These are phyloP conservation scores for Aegilops umbellulata DNA, from an alignment of 176 grass and related monocot genomes.

Conservation along the genomic window DNA sequence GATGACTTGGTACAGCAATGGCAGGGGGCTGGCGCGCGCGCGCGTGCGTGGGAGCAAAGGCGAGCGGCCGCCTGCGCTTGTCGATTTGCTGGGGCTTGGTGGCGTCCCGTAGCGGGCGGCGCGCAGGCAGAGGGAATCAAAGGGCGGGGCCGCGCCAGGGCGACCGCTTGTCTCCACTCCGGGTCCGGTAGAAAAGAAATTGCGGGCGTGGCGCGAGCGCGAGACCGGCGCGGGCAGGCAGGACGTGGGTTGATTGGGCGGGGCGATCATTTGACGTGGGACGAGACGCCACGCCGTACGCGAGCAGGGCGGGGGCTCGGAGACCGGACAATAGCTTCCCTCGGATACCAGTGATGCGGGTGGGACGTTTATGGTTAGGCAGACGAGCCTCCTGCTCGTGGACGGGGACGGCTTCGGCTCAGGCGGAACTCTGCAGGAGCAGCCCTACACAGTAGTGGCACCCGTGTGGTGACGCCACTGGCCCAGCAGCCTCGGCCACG, in stretches of 20 bases:
- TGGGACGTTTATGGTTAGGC: constrained; percentile 25
- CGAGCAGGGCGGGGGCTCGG: background rate
- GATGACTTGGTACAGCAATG: background rate
- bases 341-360: constrained; percentile 27
- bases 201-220: background rate
- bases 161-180: constrained; percentile 39
- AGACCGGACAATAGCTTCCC: constrained; percentile 27
- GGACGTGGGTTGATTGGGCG: background rate
- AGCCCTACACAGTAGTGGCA: background rate
- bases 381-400: background rate
- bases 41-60: background rate
- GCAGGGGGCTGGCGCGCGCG: too few relatives aligned
- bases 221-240: background rate
- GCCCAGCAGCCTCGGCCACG: background rate
- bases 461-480: background rate
- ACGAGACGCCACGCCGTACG: background rate
- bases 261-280: background rate
- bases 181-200: background rate
- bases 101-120: constrained; percentile 37
- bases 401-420: background rate
- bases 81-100: constrained; percentile 19
- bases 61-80: constrained; percentile 38
- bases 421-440: background rate
- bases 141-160: constrained; percentile 36
- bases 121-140: constrained; percentile 47